Evolutionary conservation across 495 filamentous ascomycete species (phyloP).

Genomic region (Neurospora sublineolata): DNA sequence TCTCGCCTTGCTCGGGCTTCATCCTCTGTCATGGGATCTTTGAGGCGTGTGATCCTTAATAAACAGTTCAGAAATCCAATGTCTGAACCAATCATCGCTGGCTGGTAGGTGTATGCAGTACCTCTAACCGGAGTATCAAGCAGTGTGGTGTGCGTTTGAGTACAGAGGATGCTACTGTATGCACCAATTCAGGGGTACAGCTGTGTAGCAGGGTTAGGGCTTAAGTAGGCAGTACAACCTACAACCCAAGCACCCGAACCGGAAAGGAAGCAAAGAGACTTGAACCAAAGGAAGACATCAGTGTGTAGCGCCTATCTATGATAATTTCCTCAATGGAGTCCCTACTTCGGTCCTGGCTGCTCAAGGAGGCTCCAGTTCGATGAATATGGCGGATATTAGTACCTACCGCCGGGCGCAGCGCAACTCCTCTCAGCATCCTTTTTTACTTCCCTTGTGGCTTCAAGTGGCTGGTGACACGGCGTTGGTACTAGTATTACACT

Average conservation of each 20-base stretch:
- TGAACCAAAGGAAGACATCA: neutral
- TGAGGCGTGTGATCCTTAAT: neutral
- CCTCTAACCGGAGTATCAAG: neutral
- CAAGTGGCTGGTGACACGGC: neutral
- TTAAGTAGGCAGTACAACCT: neutral
- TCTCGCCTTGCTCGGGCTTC: neutral
- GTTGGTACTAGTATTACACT: neutral
- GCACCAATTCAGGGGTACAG: neutral
- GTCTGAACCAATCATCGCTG: neutral
- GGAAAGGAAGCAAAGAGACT: neutral
- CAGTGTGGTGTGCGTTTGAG: neutral
- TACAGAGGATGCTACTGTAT: neutral
- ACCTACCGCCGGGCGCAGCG: neutral
- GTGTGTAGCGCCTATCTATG: neutral
- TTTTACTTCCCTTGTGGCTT: neutral
- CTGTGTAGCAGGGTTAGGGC: neutral
- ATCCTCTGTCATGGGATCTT: neutral
- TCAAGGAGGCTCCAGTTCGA: neutral
- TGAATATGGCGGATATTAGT: neutral
- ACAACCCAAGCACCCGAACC: neutral
- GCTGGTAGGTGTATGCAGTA: neutral
- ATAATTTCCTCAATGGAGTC: neutral
- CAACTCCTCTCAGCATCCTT: neutral
- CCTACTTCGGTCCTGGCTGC: neutral
- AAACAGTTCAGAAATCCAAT: neutral